Evolutionary conservation across 2,329 filamentous ascomycete genomes (phyloP).

Genomic region (Fusarium paranaense): DNA sequence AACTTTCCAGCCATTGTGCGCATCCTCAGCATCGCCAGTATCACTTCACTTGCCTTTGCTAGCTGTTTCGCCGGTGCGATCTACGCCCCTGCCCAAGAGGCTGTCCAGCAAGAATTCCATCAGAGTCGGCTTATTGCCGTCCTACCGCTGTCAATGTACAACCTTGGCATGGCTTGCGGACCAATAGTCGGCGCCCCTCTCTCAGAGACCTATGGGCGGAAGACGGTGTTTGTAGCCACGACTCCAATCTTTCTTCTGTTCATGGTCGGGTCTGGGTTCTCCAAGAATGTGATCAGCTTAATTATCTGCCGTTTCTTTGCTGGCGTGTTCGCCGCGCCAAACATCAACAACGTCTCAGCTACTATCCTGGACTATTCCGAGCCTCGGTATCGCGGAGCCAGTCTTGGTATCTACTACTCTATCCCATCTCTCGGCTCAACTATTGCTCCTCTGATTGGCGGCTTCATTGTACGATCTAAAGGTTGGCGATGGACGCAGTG

Average conservation of each 20-base stretch:
- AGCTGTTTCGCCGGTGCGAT: slow-evolving; percentile 21
- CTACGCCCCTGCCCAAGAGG: slow-evolving; percentile 19
- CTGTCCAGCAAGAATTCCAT: slow-evolving; percentile 8
- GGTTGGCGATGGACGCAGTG: slow-evolving; percentile 35
- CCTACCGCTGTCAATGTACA: slow-evolving; percentile 18
- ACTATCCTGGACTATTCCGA: slow-evolving; percentile 25
- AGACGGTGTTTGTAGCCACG: slow-evolving; percentile 23
- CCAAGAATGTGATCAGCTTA: not conserved
- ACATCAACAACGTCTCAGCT: slow-evolving; percentile 31
- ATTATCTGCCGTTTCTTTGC: slow-evolving; percentile 27
- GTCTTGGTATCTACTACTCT: slow-evolving; percentile 28
- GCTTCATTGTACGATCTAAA: slow-evolving; percentile 8
- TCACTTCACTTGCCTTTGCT: slow-evolving; percentile 9
- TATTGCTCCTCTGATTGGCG: slow-evolving; percentile 14
- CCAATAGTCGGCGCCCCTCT: slow-evolving; percentile 24
- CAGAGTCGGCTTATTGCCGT: not conserved
- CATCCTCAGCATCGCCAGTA: slow-evolving; percentile 15
- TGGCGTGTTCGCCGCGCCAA: slow-evolving; percentile 29
- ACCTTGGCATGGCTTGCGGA: slow-evolving; percentile 33
- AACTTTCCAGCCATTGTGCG: slow-evolving; percentile 10
- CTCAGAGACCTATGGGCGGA: slow-evolving; percentile 26
- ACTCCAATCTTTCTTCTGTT: slow-evolving; percentile 26
- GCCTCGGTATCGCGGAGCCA: slow-evolving; percentile 6
- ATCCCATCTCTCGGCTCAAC: slow-evolving; percentile 24
- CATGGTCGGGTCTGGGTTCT: not conserved